Conservation (phyloP, 257 asterid genomes). For the Gentiana dahurica region DNA sequence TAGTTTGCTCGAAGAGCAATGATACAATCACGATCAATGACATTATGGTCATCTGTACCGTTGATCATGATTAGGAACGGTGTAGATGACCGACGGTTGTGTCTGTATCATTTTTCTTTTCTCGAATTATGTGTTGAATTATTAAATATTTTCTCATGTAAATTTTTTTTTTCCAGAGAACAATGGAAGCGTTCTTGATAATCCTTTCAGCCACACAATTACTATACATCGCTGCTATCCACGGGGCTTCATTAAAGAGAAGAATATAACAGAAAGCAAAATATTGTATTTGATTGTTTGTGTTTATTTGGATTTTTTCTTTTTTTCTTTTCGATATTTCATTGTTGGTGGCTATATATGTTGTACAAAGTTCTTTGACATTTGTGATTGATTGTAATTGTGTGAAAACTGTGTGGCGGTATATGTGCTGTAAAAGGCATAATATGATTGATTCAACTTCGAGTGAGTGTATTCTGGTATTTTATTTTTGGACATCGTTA, state of each 20-base stretch:
- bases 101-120: too few species aligned
- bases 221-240: constrained; percentile 57
- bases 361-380: too few species aligned
- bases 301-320: constrained; percentile 10
- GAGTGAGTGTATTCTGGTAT: too few species aligned
- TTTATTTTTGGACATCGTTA: too few species aligned
- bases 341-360: too few species aligned
- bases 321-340: background rate
- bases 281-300: constrained; percentile 1
- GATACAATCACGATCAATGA: too few species aligned
- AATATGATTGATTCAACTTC: too few species aligned
- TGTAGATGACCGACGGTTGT: background rate
- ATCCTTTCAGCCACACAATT: constrained; percentile 72
- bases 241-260: constrained; percentile 51
- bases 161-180: constrained; percentile 34
- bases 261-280: constrained; percentile 10
- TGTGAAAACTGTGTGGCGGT: too few species aligned
- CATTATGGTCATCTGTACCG: too few species aligned
- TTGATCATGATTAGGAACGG: background rate
- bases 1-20: background rate
- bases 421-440: too few species aligned
- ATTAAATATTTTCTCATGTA: background rate
- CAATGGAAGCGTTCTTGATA: constrained; percentile 90
- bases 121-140: background rate
- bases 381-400: too few species aligned